Evolutionary conservation across 352 stramenopile species (phyloP).

Genomic region (Phytopythium litorale): DNA sequence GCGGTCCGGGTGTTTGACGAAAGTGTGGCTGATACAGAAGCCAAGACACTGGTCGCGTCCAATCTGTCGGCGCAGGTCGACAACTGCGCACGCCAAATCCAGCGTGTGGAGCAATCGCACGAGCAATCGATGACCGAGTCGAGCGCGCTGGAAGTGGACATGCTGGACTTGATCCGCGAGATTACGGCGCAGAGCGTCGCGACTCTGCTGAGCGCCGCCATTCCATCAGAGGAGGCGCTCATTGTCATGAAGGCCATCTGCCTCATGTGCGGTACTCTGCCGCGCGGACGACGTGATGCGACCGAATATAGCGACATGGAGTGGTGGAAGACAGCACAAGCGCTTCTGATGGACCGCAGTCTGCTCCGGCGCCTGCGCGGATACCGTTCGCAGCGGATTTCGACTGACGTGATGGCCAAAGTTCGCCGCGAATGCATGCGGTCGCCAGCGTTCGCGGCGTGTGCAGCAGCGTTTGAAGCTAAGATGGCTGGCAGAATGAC

Average conservation of each 20-base stretch:
- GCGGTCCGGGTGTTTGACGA: constrained; percentile 54
- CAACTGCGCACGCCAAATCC: constrained; percentile 49
- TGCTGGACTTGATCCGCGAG: constrained; percentile 53
- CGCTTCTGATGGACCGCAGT: constrained; percentile 74
- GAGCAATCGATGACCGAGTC: constrained; percentile 51
- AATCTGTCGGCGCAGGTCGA: constrained; percentile 51
- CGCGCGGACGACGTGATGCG: constrained; percentile 44
- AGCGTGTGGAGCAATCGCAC: constrained; percentile 37
- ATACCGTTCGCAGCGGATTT: constrained; percentile 45
- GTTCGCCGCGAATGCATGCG: constrained; percentile 68
- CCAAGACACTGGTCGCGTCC: constrained; percentile 40
- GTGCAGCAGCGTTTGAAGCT: constrained; percentile 23
- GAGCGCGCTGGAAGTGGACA: constrained; percentile 49
- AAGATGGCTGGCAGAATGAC: not conserved
- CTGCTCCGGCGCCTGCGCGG: constrained; percentile 52
- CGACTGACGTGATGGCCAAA: constrained; percentile 72
- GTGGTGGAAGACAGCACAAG: constrained; percentile 79
- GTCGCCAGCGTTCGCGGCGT: constrained; percentile 34
- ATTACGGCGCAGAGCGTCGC: constrained; percentile 80
- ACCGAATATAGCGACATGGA: constrained; percentile 71
- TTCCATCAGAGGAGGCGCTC: constrained; percentile 43
- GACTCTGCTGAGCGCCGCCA: constrained; percentile 47
- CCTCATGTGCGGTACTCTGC: constrained; percentile 57
- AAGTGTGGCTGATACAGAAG: constrained; percentile 69
- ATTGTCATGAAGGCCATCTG: constrained; percentile 76